These are phyloP conservation scores for Eucalyptus marginata DNA, from an alignment of 345 rosid genomes.

Conservation along the genomic window DNA sequence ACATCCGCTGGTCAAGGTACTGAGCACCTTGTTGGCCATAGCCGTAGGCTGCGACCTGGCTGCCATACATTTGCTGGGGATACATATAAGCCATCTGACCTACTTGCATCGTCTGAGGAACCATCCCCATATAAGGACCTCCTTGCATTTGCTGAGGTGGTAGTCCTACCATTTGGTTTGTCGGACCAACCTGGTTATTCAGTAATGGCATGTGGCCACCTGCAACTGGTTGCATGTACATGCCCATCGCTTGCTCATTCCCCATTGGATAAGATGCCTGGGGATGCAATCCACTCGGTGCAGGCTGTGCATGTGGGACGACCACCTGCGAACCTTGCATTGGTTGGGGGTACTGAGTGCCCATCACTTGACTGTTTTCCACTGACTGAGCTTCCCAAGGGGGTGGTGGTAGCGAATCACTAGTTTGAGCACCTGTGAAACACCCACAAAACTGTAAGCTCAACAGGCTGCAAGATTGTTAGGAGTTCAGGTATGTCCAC, in stretches of 20 bases:
- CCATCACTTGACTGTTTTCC: slow-evolving; percentile 36
- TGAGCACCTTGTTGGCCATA: slow-evolving; percentile 51
- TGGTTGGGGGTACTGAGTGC: slow-evolving; percentile 46
- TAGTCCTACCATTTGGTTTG: slow-evolving; percentile 24
- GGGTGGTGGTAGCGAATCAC: slow-evolving; percentile 75
- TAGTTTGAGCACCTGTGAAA: slow-evolving; percentile 43
- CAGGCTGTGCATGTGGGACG: slow-evolving; percentile 13
- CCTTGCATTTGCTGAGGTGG: slow-evolving; percentile 44
- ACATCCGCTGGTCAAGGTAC: slow-evolving; percentile 71
- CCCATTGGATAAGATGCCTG: slow-evolving; percentile 32
- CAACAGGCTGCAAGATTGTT: neutral
- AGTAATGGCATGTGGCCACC: slow-evolving; percentile 10
- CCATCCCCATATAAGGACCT: slow-evolving; percentile 46
- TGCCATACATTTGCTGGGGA: slow-evolving; percentile 53
- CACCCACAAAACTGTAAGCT: slow-evolving; percentile 6
- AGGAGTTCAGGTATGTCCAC: neutral
- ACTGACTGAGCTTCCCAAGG: slow-evolving; percentile 91
- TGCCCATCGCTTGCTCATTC: slow-evolving; percentile 38
- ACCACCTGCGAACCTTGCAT: slow-evolving; percentile 41
- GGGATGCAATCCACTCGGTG: slow-evolving; percentile 20
- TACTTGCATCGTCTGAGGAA: slow-evolving; percentile 32
- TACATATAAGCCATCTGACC: slow-evolving; percentile 31
- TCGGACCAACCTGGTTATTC: neutral
- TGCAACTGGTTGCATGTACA: slow-evolving; percentile 54
- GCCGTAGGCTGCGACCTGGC: slow-evolving; percentile 65